phyloP scores from a whole-genome alignment of 1,139 yeast genomes.

The Hemisphaericaspora xylofermentans region DNA sequence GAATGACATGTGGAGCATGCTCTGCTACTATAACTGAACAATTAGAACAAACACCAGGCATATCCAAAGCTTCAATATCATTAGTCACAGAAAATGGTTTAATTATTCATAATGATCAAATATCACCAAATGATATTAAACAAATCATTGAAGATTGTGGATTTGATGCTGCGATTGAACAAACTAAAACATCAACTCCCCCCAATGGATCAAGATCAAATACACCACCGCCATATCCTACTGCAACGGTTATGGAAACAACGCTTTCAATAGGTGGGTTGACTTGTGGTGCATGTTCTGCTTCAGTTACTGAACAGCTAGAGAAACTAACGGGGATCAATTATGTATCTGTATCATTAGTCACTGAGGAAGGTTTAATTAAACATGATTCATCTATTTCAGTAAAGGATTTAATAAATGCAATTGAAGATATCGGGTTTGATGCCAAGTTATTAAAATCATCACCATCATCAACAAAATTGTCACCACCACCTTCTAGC shows the following conservation, averaged over 20 bases:
- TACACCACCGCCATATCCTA: background rate
- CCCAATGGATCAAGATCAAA: background rate
- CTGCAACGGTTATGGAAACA: slow-evolving; percentile 7
- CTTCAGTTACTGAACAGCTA: slow-evolving; percentile 59
- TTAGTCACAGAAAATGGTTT: slow-evolving; percentile 36
- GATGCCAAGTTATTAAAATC: slow-evolving; percentile 45
- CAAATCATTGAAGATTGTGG: slow-evolving; percentile 39
- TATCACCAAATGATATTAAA: slow-evolving; percentile 16
- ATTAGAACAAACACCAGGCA: slow-evolving; percentile 24
- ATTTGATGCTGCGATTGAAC: slow-evolving; percentile 29
- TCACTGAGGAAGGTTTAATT: slow-evolving; percentile 72
- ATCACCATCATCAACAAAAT: slow-evolving; percentile 1
- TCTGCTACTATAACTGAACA: slow-evolving; percentile 37
- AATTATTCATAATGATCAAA: slow-evolving; percentile 20
- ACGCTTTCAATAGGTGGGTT: slow-evolving; percentile 59
- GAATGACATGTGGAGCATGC: slow-evolving; percentile 46
- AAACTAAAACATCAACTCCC: slow-evolving; percentile 5
- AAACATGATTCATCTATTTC: slow-evolving; percentile 37
- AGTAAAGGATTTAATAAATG: slow-evolving; percentile 37
- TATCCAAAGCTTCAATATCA: slow-evolving; percentile 29
- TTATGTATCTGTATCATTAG: slow-evolving; percentile 60
- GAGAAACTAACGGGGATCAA: slow-evolving; percentile 46
- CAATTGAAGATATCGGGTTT: slow-evolving; percentile 77
- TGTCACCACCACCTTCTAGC: slow-evolving; percentile 15
- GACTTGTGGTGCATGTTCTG: slow-evolving; percentile 86